Evolutionary conservation across 2,329 filamentous ascomycete species (phyloP), one percentile per base, ranked within the genome.

Genomic region (Colletotrichum cereale): DNA sequence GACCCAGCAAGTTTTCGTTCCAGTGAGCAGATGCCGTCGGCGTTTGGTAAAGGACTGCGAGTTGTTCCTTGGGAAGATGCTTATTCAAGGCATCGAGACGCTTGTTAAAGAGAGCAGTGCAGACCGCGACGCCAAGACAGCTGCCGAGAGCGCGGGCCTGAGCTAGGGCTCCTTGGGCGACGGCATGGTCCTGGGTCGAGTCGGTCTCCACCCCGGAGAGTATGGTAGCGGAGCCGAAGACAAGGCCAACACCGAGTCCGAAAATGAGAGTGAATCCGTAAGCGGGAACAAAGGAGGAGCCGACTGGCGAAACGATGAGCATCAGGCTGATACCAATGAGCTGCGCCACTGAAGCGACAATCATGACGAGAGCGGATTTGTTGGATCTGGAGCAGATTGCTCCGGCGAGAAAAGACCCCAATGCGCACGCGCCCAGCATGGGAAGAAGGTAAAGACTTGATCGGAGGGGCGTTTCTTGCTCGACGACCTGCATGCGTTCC

Each of bases 91-190:
- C 77, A 55, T 84, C 80, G 52, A 84, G 81, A 64, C 82, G 81
- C 40, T 78, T 75, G 75, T 89, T 88, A 78, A 90, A 87, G 14
- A 91, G 82, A 18, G 89, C 85, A n/a, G 87, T 90, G 73, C 89
- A 89, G 31, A 86, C 78, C 0, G 88, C 86, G 53, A 91, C 82
- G 1, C 89, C 89, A 36, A 91, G 82, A 47, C 87, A 87, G 3
- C 89, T 89, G 1, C 89, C 89, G 2, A 91, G 79, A 0, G 91
- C 86, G 18, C 89, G 85, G 2, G 87, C 85, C 77, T 91, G 89
- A 1, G 89, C 87, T 12, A 90, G 83, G 5, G 88, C 85, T 0
- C 89, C 89, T 74, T 91, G 88, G 0, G 87, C 88, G 2, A 88
- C 86, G 0, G 89, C 89, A 61, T 88, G 81, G 65, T 89, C 85